Base-by-base conservation (phyloP, 768 basidiomycete species). In the Kwoniella sp. region DNA sequence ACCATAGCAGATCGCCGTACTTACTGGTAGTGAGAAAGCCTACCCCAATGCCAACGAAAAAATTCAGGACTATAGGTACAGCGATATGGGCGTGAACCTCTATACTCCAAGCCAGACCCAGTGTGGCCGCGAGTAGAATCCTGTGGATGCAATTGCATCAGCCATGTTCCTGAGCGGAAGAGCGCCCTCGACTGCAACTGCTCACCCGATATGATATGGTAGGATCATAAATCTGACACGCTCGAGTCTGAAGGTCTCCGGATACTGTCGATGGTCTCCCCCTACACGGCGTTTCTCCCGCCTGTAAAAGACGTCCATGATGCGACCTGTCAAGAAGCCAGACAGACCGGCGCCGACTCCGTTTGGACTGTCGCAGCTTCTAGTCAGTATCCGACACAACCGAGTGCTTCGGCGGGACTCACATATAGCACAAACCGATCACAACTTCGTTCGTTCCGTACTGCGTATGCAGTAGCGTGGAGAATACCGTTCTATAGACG, bases 391-490 rank as follows among this genome's bases (percentile, higher is more conserved):
- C n/a, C n/a, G n/a, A n/a, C n/a, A n/a, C n/a, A n/a, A n/a, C n/a
- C n/a, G n/a, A n/a, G n/a, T n/a, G n/a, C n/a, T 20, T 14, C 10
- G 25, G 17, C 6, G n/a, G 19, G 1, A 27, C 25, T 10, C 59
- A 71, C 47, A 90, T 74, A 75, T 84, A 91, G 67, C 86, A 89
- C 3, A 91, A 73, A 3, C 89, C 89, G 26, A 87, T 78, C n/a
- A 81, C 78, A 2, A 83, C 82, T 55, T 86, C 80, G 48, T 71
- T 80, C 19, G 87, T 76, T 52, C 73, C 79, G 59, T 90, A 89
- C 1, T 78, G 73, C 0, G 70, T 56, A 42, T 78, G 73, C 63
- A 88, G 84, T 0, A 84, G 76, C 0, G 83, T 80, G 1, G 85
- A 70, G 54, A 62, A 73, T 3, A 70, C 56, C 1, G 70, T 69